Evolutionary conservation across 208 protist species (phyloP), one percentile per base, ranked within the genome.

Genomic region (Leishmania aethiopica): DNA sequence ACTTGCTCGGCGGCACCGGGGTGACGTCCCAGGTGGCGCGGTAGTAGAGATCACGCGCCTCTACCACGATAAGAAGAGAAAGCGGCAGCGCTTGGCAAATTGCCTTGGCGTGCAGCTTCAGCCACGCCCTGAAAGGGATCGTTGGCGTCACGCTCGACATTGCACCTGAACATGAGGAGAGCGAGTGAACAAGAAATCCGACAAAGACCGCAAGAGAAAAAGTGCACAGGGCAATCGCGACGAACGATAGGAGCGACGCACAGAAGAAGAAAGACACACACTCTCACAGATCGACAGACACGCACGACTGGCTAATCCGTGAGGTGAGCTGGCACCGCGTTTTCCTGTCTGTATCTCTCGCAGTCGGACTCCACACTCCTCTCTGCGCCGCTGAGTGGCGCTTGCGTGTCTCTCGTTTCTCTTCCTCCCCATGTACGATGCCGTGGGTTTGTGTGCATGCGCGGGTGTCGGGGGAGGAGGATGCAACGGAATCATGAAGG

Each of bases 11-110:
- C 13, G 81, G 84, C 35, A 96, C 64, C 11, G 86, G 76, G 59
- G 81, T 80, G 6, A 96, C 88, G 15, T 94, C 78, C 93, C 95
- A 96, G 49, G 91, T 94, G 17, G 93, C 86, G 42, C 93, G 92
- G 82, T 96, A 95, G 87, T 96, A 98, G 79, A 98, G 60, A 81
- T 98, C 95, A 5, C 91, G 84, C 32, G 87, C 75, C 81, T 98
- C 93, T 17, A 92, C 92, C 19, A 96, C 91, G 71, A 96, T 85
- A 40, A 98, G 85, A 74, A 96, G 89, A 3, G 95, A 91, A 32
- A 94, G 55, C 37, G 93, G 93, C 37, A 98, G 37, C n/a, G 93
- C 93, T 80, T 95, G 89, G 1, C 77, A 88, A 70, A 95, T 92
- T 5, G 94, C 94, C 80, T 97, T 97, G 64, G 78, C 67, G 76